Evolutionary conservation across 1,139 yeast species (phyloP).

Genomic region (Torulaspora pretoriensis): DNA sequence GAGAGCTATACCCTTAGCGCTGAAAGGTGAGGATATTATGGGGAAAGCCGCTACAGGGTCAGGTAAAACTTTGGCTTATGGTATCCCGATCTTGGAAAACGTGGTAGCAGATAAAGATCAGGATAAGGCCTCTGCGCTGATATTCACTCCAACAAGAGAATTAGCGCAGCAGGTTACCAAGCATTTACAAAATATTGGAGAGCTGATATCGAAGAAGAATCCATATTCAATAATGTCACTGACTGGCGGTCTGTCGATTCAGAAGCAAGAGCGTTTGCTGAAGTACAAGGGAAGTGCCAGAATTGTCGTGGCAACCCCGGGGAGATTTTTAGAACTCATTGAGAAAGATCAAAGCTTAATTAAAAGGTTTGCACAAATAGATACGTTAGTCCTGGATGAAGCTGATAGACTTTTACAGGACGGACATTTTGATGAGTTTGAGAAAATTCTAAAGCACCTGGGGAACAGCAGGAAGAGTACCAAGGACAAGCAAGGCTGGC

Average conservation of each 20-base stretch:
- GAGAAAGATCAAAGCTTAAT: constrained; percentile 57
- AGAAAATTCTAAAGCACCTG: constrained; percentile 67
- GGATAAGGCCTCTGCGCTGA: constrained; percentile 61
- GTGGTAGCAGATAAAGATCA: constrained; percentile 37
- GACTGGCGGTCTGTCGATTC: constrained; percentile 93
- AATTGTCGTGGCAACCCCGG: constrained; percentile 92
- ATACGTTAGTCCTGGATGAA: constrained; percentile 81
- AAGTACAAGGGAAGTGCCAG: constrained; percentile 61
- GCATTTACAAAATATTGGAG: constrained; percentile 52
- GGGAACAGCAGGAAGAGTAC: constrained; percentile 19
- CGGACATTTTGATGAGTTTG: constrained; percentile 93
- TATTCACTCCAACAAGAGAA: constrained; percentile 95
- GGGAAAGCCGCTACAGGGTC: constrained; percentile 99
- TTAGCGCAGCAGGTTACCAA: constrained; percentile 89
- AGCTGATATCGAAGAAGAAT: constrained; percentile 50
- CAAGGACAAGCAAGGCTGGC: constrained; percentile 55
- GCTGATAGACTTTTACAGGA: constrained; percentile 96
- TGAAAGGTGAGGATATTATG: constrained; percentile 72
- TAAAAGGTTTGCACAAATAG: constrained; percentile 56
- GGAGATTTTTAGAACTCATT: constrained; percentile 79
- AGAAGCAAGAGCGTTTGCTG: constrained; percentile 80
- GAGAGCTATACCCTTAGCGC: constrained; percentile 68
- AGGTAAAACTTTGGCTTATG: constrained; percentile 95
- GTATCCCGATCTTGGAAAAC: constrained; percentile 84
- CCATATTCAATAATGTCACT: constrained; percentile 67